Evolutionary conservation across 352 stramenopile genomes (phyloP), one percentile per base, ranked within the genome.

Genomic region (Phytophthora boehmeriae): DNA sequence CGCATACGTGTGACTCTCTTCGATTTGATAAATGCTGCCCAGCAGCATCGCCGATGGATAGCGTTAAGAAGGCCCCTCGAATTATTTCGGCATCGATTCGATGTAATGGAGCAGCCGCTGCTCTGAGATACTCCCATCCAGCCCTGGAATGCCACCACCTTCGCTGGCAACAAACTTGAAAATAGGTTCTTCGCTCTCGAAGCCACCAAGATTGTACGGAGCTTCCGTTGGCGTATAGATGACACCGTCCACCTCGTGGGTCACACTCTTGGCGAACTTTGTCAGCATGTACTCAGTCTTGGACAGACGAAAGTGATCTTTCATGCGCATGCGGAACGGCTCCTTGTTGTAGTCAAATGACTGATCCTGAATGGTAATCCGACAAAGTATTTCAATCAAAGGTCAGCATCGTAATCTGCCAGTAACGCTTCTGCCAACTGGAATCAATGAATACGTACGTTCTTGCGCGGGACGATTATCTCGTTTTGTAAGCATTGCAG

Each of bases 81-180:
- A 71, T 73, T 70, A 80, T 60, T 77, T 90, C 20, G 82, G 83
- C 44, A 93, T 88, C n/a, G 73, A 78, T 60, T 76, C 66, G 60
- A 96, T 86, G 71, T 93, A 94, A 66, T 89, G 68, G 19, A 96
- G 77, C 54, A 96, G 70, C 28, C 81, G 80, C 27, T 68, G 77
- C 68, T 93, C 76, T 17, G 85, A 88, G 50, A 96, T 91, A 46
- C 82, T 93, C 30, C 87, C 87, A 51, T 96, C 87, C 11, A 96
- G 73, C 4, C 85, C 83, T 20, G 85, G 83, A 45, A 94, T 92
- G 2, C 87, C 85, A 27, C 81, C 84, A 8, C 80, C 84, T 77
- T 94, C 86, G 47, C 81, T 91, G n/a, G 83, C 80, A 52, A 96
- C 83, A 68, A 96, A 96, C 71, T 96, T 96, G 69, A 95, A 96